Base-by-base conservation (phyloP, 768 basidiomycete species). In the Macrolepiota albuminosa region DNA sequence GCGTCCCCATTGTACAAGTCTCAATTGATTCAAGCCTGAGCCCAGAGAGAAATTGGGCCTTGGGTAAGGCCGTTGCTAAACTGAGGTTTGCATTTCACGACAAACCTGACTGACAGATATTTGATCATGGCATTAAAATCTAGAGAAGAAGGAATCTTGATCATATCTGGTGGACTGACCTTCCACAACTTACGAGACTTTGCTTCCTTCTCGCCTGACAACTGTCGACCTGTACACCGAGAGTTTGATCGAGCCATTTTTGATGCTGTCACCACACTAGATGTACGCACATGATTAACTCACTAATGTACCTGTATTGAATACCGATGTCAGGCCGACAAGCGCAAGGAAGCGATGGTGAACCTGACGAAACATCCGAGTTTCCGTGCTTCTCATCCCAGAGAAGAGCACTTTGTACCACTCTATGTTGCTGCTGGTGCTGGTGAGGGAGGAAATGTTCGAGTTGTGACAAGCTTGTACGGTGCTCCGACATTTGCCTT, bases 331-430 rank as follows among this genome's bases (percentile, higher is more conserved):
- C 21, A 88, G 85, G 70, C 75, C 1, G 71, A 68, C n/a, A 74
- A 74, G 42, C 80, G 88, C 40, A 85, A 83, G 70, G 63, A 79
- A 56, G 84, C 82, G 6, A 69, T 92, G 73, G 59, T 83, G 55
- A 70, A 72, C 9, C 74, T 94, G 59, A 75, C 78, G 9, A 72
- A 73, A 46, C 89, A 92, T 64, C 71, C 75, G 4, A 81, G 81
- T 9, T 93, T 89, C 78, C 79, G 85, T 4, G 66, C 76, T 0
- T 82, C 86, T 31, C 89, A 95, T 65, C 92, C 91, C 1, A 79
- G 87, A 3, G 85, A 85, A 63, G 92, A 95, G 33, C 91, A 93
- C 67, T 90, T 93, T 66, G 76, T 93, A 16, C 91, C 92, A 10
- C 62, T 93, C 16, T 90, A 91, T 68, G 77, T 92, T 45, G 89